Base-by-base conservation (phyloP, 2,329 filamentous ascomycete species). In the Tolypocladium tundrense region DNA sequence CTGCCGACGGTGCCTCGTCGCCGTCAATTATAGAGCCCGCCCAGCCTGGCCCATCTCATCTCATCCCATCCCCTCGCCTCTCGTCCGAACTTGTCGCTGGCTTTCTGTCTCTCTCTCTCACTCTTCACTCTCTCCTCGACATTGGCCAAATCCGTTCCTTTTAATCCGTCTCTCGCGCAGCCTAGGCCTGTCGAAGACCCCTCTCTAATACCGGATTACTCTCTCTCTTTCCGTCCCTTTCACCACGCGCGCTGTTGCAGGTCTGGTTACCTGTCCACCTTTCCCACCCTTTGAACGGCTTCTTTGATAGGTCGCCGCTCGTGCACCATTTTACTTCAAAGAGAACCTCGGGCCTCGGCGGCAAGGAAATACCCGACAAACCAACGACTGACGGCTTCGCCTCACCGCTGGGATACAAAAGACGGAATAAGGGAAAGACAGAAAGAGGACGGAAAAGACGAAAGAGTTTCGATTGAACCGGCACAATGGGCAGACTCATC, bases 401-500 rank as follows among this genome's bases (percentile, higher is more conserved):
- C 19, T 24, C 4, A 35, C 27, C 31, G 31, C 16, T n/a, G 16
- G 19, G 9, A 51, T 33, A 31, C 48, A 14, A 16, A 21, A 51
- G 9, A 51, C 45, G 24, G n/a, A 35, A 35, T 9, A 35, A 50
- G 10, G 4, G 14, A 3, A 33, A 48, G 50, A 48, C n/a, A 14
- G 35, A 58, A 43, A 61, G 61, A 52, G 39, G 54, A 60, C 42
- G 56, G 48, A 57, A 57, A 43, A 56, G 8, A 14, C 33, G 5
- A 16, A 40, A 54, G 35, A 41, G 21, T 31, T 13, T 19, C 51
- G 43, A 57, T 60, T 57, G 19, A 35, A 52, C 5, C 31, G 56
- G 55, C 73, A 77, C 64, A 62, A 99, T 99, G 94, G 94, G 94
- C 74, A 94, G 88, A 76, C 86, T 99, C 71, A 97, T 99, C 79